Evolutionary conservation across 148 eudicot genomes (phyloP), one percentile per base, ranked within the genome.

Genomic region (Polygonum maritimum): DNA sequence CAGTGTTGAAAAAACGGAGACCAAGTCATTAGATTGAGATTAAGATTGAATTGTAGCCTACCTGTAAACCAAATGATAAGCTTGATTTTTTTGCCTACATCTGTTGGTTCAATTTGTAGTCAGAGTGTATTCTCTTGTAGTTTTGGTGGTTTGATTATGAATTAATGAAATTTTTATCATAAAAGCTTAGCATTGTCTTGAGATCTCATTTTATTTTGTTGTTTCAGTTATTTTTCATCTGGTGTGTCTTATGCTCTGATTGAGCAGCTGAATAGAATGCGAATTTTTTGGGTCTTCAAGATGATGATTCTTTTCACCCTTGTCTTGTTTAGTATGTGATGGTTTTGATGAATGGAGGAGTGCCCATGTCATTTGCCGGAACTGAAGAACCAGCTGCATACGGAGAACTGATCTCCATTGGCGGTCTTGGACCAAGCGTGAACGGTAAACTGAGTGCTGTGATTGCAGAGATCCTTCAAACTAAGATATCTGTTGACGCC

Each of bases 311-410:
- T 3, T 49, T 11, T 35, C 45, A 26, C 49, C 48, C 26, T 35
- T 48, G 21, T 41, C 39, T 76, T 75, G n/a, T 78, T 52, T 82
- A 94, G 98, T 95, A 92, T 82, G 99, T 95, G 82, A 92, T 92
- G 97, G 84, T 95, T 60, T 76, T 92, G 82, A 80, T 95, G 73
- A 90, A 95, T 41, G 94, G 90, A 62, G 87, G 94, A 40, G 91
- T 92, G n/a, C 97, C 99, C 8, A 80, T 95, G 26, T 87, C 96
- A 14, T 95, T 92, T 83, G 96, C 89, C 31, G 99, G 96, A 39
- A 92, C 99, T 0, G 99, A 95, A 82, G 97, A 90, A 82, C 87
- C 97, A 33, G 90, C 97, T 49, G 99, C 99, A 48, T 95, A 95
- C 69, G 97, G 87, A 60, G 98, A 95, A 80, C 76, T 95, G 79